Base-by-base conservation (phyloP, 139 green algal genomes). In the Diplosphaera chodatii region DNA sequence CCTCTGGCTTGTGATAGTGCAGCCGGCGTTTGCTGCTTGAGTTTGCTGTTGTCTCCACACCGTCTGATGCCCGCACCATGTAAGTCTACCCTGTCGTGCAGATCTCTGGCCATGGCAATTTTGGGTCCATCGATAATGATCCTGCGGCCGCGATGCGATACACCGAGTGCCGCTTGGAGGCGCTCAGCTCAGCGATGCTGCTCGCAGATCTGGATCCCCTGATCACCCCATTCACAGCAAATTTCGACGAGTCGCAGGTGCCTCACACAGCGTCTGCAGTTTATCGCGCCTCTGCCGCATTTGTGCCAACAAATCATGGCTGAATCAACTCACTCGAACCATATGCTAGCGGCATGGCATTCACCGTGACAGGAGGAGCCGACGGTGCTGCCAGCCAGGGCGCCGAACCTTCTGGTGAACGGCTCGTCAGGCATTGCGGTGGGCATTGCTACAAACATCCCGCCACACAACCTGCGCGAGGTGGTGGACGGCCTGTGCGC, bases 41-140 rank as follows among this genome's bases (percentile, higher is more conserved):
- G n/a, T n/a, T n/a, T n/a, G n/a, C n/a, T n/a, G n/a, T n/a, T n/a
- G n/a, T n/a, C n/a, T n/a, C n/a, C n/a, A n/a, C n/a, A n/a, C n/a
- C n/a, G n/a, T n/a, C n/a, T n/a, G n/a, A n/a, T n/a, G n/a, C n/a
- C n/a, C n/a, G n/a, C n/a, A n/a, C n/a, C n/a, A n/a, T n/a, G n/a
- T n/a, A n/a, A n/a, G n/a, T n/a, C n/a, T n/a, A n/a, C n/a, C n/a
- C n/a, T n/a, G n/a, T n/a, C n/a, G 25, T 68, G 30, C 63, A 89
- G 83, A 73, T 97, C 5, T 64, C 85, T 21, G 95, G 95, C 28
- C 95, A 99, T 78, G 95, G 95, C 67, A 99, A 99, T 80, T 99
- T 99, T 84, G 95, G 95, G 1, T 96, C 87, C 0, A 63, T 97
- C 37, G 95, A 99, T 84, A 82, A 90, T 72, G 95, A 99, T 83